Conservation (phyloP, 495 filamentous ascomycete species). For the Pyrenula aspistea region DNA sequence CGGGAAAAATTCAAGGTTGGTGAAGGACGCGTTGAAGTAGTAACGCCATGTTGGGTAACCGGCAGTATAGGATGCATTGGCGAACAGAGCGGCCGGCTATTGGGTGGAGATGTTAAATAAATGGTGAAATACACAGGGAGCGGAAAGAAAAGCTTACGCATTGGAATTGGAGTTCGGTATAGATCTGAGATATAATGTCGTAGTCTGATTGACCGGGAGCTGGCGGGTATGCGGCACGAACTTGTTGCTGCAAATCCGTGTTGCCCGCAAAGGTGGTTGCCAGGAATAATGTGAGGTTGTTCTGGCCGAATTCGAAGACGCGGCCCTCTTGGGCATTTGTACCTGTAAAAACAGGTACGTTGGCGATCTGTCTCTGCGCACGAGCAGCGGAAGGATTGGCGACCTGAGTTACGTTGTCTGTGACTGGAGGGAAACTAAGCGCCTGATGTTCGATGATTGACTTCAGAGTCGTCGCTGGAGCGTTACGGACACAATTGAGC, state of each 20-base stretch:
- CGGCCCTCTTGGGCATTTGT: slow-evolving; percentile 39
- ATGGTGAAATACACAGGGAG: background rate
- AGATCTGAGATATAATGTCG: slow-evolving; percentile 13
- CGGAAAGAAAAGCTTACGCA: slow-evolving; percentile 4
- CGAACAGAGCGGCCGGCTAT: slow-evolving; percentile 64
- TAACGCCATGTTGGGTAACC: slow-evolving; percentile 39
- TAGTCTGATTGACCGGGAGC: slow-evolving; percentile 3
- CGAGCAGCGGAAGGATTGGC: background rate
- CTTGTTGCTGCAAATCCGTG: background rate
- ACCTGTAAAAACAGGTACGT: slow-evolving; percentile 35
- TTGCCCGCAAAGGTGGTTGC: background rate
- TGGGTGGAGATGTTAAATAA: slow-evolving; percentile 47
- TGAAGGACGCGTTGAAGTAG: slow-evolving; percentile 36
- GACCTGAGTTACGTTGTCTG: slow-evolving; percentile 32
- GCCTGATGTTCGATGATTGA: slow-evolving; percentile 51
- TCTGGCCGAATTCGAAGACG: slow-evolving; percentile 17
- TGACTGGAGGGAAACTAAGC: slow-evolving; percentile 50
- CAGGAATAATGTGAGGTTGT: slow-evolving; percentile 3
- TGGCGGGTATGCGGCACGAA: background rate
- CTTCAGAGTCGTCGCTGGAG: slow-evolving; percentile 53
- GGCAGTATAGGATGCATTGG: slow-evolving; percentile 51
- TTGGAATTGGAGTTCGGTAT: slow-evolving; percentile 15
- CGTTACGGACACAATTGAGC: slow-evolving; percentile 46
- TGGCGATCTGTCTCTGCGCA: slow-evolving; percentile 16
- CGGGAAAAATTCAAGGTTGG: slow-evolving; percentile 56